Evolutionary conservation across 2,329 filamentous ascomycete species (phyloP).

Genomic region (Thermochaetoides dissita): DNA sequence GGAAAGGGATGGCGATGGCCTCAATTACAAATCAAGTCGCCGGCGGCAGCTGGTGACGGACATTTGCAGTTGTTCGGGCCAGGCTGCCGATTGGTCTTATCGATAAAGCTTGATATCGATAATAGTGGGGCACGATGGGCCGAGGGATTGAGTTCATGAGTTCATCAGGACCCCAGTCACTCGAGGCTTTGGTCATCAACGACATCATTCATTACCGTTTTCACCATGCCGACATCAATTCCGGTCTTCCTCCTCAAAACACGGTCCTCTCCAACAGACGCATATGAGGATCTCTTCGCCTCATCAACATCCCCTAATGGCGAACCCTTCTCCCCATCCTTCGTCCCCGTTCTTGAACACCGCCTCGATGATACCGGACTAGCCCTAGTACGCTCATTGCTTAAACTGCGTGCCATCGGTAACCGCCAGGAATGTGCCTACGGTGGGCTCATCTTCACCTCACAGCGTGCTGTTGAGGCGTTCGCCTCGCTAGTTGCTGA

Average conservation of each 20-base stretch:
- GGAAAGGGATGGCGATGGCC: too few species aligned
- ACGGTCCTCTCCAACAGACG: constrained; percentile 54
- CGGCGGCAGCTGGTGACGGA: too few species aligned
- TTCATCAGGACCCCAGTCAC: too few species aligned
- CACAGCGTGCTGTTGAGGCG: constrained; percentile 69
- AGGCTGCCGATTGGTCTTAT: too few species aligned
- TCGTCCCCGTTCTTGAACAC: constrained; percentile 67
- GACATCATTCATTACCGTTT: background rate
- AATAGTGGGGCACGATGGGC: too few species aligned
- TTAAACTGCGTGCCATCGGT: constrained; percentile 31
- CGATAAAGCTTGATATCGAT: too few species aligned
- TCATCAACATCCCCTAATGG: constrained; percentile 25
- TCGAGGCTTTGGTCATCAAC: background rate
- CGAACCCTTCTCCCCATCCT: constrained; percentile 44
- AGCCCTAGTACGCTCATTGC: constrained; percentile 33
- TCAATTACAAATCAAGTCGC: too few species aligned
- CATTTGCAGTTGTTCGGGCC: too few species aligned
- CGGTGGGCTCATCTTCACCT: constrained; percentile 73
- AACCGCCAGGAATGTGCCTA: constrained; percentile 31
- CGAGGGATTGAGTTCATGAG: too few species aligned
- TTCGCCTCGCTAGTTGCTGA: constrained; percentile 46
- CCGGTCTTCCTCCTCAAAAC: constrained; percentile 68
- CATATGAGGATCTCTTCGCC: constrained; percentile 54
- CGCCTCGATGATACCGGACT: constrained; percentile 48
- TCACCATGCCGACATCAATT: constrained; percentile 15